These are phyloP conservation scores for Chimonanthus salicifolius DNA, from an alignment of 164 flowering plant species.

Conservation along the genomic window DNA sequence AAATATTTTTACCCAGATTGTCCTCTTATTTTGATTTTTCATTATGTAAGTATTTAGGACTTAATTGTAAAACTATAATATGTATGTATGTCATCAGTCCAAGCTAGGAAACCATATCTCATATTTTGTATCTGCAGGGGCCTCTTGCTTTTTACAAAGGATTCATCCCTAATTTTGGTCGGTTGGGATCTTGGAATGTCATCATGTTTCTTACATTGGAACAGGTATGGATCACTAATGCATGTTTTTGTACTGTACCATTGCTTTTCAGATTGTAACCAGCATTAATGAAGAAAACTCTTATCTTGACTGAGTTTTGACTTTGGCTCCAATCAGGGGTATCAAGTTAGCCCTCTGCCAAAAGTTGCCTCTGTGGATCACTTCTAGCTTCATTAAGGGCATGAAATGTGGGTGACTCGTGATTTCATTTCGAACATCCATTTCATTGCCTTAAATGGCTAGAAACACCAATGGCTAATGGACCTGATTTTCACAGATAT, in stretches of 20 bases:
- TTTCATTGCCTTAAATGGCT: too few relatives aligned
- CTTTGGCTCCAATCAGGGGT: too few relatives aligned
- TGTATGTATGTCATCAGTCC: background rate
- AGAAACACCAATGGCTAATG: too few relatives aligned
- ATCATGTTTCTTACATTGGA: slow-evolving; percentile 87
- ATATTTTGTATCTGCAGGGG: slow-evolving; percentile 48
- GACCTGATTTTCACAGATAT: too few relatives aligned
- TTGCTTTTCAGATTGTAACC: background rate
- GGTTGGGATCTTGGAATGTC: slow-evolving; percentile 85
- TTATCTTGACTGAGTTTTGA: too few relatives aligned
- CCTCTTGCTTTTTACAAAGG: slow-evolving; percentile 83
- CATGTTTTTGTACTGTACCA: background rate
- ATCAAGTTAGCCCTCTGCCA: too few relatives aligned
- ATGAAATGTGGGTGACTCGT: too few relatives aligned
- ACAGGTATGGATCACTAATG: slow-evolving; percentile 42
- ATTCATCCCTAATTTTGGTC: slow-evolving; percentile 77
- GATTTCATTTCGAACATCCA: too few relatives aligned
- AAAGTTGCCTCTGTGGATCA: too few relatives aligned
- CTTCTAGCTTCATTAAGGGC: too few relatives aligned
- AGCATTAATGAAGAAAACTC: too few relatives aligned
- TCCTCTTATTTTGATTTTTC: background rate
- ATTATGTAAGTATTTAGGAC: background rate
- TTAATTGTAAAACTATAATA: background rate
- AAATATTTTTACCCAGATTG: background rate
- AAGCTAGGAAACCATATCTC: background rate